Conservation (phyloP, 352 stramenopile species). For the Globisporangium barbulae region DNA sequence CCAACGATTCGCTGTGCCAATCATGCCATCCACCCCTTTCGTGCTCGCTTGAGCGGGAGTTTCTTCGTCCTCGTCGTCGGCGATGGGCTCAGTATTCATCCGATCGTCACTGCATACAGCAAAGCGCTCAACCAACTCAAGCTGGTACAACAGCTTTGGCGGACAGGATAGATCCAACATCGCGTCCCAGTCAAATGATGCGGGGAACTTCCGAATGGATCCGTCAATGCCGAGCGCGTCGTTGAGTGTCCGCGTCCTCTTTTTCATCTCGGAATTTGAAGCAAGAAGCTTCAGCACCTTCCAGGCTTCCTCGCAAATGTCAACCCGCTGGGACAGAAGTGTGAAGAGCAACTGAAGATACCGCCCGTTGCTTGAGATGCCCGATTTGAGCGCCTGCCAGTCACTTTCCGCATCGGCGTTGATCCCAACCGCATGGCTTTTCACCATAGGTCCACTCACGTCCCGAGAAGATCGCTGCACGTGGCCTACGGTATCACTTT, state of each 20-base stretch:
- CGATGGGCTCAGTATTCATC: constrained; percentile 12
- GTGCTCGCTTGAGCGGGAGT: background rate
- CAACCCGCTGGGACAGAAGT: constrained; percentile 39
- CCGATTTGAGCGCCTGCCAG: constrained; percentile 64
- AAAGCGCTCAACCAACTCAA: constrained; percentile 64
- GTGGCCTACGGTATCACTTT: constrained; percentile 60
- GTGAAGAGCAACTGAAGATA: constrained; percentile 46
- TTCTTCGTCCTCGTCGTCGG: constrained; percentile 21
- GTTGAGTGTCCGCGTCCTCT: constrained; percentile 66
- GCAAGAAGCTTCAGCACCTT: constrained; percentile 73
- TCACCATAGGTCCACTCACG: constrained; percentile 12
- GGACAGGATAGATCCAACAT: constrained; percentile 57
- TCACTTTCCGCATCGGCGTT: constrained; percentile 51
- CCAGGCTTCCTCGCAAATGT: constrained; percentile 68
- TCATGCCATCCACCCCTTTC: constrained; percentile 23
- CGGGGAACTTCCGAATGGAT: constrained; percentile 39
- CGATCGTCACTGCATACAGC: constrained; percentile 37
- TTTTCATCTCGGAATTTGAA: constrained; percentile 64
- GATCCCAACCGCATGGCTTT: constrained; percentile 24
- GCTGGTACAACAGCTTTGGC: constrained; percentile 64
- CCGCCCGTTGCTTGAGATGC: constrained; percentile 48
- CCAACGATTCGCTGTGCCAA: constrained; percentile 47
- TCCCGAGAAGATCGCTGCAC: constrained; percentile 38
- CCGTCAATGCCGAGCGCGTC: constrained; percentile 64
- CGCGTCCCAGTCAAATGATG: constrained; percentile 50